Evolutionary conservation across 1,139 yeast species (phyloP), one percentile per base, ranked within the genome.

Genomic region (Suhomyces wounanorum): DNA sequence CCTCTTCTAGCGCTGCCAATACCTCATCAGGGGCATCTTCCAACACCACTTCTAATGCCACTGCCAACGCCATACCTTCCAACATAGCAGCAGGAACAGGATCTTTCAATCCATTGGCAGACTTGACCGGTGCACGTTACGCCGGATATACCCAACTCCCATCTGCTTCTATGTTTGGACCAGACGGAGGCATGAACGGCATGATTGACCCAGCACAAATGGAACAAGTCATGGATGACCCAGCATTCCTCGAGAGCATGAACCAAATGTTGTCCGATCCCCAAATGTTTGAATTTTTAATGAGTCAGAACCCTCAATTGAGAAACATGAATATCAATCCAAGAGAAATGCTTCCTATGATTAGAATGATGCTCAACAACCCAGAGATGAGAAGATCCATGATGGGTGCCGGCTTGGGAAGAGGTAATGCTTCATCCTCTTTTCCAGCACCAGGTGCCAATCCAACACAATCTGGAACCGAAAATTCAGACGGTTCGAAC

Each of bases 61-160:
- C 33, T 4, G 39, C 53, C 40, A 31, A 49, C 18, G 66, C 65
- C 11, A 85, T 84, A 17, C 96, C 97, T 14, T 69, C 85, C 18
- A 89, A 85, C 63, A 79, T 94, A 53, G 84, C 96, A 3, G 82
- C 97, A 1, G 99, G 99, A 3, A 87, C 84, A 57, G 95, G 95
- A 13, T 82, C 96, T 0, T 89, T 87, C 68, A 90, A 94, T 67
- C 96, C 96, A 26, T 75, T 94, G 59, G 94, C 96, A 7, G 97
- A 88, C 57, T 75, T 94, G 59, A 92, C 98, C 0, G 95, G 97
- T 40, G 98, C 98, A 1, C 82, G 98, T 50, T 94, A 91, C 64
- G 97, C 98, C 2, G 99, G 99, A 1, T 86, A 84, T 59, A 80
- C 91, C 13, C 92, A 90, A 60, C 76, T 94, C 66, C 98, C 99